Conservation (phyloP, 2,329 filamentous ascomycete species). For the Ascochyta fabae region DNA sequence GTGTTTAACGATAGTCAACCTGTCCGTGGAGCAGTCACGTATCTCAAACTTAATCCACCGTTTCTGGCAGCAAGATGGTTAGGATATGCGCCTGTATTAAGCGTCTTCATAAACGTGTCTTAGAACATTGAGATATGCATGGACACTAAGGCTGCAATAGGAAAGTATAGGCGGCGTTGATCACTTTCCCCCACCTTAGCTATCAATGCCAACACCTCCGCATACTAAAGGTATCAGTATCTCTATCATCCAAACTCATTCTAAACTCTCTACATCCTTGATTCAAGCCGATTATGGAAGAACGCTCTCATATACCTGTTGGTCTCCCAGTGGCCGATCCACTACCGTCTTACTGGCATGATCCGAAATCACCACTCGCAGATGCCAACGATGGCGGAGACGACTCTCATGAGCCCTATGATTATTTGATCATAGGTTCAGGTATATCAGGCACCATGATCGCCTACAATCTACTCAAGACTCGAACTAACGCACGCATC, state of each 20-base stretch:
- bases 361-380: slow-evolving; percentile 47
- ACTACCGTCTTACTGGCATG: slow-evolving; percentile 52
- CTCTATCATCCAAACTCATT: not conserved
- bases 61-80: not conserved
- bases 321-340: slow-evolving; percentile 42
- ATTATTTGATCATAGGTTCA: slow-evolving; percentile 49
- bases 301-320: slow-evolving; percentile 38
- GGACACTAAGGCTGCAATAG: slow-evolving; percentile 10
- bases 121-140: not conserved
- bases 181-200: slow-evolving; percentile 6
- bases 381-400: slow-evolving; percentile 39
- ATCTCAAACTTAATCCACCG: not conserved
- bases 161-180: slow-evolving; percentile 10
- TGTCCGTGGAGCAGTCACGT: not conserved
- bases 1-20: not conserved
- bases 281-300: slow-evolving; percentile 33
- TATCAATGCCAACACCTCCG: not conserved
- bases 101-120: not conserved
- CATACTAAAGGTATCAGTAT: not conserved
- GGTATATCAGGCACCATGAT: slow-evolving; percentile 51
- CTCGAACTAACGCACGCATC: slow-evolving; percentile 24
- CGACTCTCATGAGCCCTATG: slow-evolving; percentile 31
- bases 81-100: not conserved
- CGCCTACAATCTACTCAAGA: slow-evolving; percentile 44
- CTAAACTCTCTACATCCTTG: not conserved